Percentiles rank a stretch among this genome's conserved stretches.
phyloP scores from a whole-genome alignment of 73 alveolate genomes.

The Durusdinium trenchii region DNA sequence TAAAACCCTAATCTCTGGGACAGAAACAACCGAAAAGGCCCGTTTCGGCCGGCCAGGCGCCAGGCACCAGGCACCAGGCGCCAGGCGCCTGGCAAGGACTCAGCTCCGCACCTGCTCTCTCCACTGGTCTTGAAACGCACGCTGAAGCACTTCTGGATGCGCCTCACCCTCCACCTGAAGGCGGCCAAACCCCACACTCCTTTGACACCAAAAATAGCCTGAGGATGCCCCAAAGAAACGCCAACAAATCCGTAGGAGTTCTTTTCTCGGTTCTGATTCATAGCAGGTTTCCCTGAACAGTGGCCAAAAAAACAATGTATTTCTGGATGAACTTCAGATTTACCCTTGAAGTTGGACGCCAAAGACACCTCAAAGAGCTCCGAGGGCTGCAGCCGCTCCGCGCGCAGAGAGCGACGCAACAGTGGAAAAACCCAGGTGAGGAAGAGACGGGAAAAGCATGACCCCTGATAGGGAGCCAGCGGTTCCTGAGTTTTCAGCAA shows the following conservation, averaged over 20 bases:
- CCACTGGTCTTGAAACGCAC: conserved; percentile 46
- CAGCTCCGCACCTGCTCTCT: conserved; percentile 1
- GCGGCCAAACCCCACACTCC: background rate
- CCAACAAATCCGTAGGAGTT: too few relatives aligned
- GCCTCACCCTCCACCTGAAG: background rate
- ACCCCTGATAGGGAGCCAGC: conserved; percentile 29
- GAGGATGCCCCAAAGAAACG: too few relatives aligned
- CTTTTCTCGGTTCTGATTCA: too few relatives aligned
- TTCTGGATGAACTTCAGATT: too few relatives aligned
- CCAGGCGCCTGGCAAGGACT: background rate
- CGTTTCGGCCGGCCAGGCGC: too few relatives aligned
- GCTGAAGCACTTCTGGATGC: conserved; percentile 31
- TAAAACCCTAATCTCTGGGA: too few relatives aligned
- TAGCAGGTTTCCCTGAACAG: too few relatives aligned
- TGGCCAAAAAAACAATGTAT: too few relatives aligned
- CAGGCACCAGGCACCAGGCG: too few relatives aligned
- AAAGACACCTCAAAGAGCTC: conserved; percentile 82
- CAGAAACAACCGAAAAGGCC: too few relatives aligned
- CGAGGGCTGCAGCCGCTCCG: conserved; percentile 73
- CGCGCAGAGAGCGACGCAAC: conserved; percentile 55
- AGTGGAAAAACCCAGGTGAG: conserved; percentile 89
- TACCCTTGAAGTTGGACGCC: conserved; percentile 45
- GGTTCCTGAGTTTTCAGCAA: too few relatives aligned
- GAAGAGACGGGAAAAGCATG: conserved; percentile 56
- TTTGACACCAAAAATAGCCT: too few relatives aligned